Conservation (phyloP, 148 eudicot genomes). For the Diospyros lotus region DNA sequence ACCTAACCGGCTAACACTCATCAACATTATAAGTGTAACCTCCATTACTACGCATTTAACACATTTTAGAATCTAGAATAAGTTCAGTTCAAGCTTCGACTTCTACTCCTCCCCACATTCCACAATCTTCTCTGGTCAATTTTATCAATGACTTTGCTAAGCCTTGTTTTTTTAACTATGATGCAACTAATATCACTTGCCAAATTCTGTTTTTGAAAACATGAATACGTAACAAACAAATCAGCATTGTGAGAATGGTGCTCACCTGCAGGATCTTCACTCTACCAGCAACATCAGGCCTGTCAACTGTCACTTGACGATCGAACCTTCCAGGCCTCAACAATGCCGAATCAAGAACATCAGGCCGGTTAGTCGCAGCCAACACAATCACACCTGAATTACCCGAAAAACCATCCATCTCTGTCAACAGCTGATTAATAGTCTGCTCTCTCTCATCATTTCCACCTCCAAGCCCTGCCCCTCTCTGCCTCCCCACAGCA, state of each 20-base stretch:
- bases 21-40: neutral
- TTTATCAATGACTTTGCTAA: neutral
- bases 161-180: neutral
- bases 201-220: neutral
- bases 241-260: neutral
- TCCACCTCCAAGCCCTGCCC: conserved; percentile 97
- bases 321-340: conserved; percentile 99
- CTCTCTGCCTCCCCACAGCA: conserved; percentile 99
- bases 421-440: conserved; percentile 96
- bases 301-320: conserved; percentile 93
- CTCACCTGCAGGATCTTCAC: conserved; percentile 94
- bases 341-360: conserved; percentile 97
- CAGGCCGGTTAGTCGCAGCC: conserved; percentile 97
- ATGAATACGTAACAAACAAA: neutral
- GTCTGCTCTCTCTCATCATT: conserved; percentile 99
- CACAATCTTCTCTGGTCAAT: neutral
- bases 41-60: neutral
- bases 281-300: conserved; percentile 99
- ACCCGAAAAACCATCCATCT: conserved; percentile 98
- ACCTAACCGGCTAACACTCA: too few species aligned
- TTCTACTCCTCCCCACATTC: neutral
- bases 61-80: neutral
- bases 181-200: neutral
- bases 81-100: neutral
- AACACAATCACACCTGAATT: conserved; percentile 95